Percentiles rank a stretch among this genome's conserved stretches.
phyloP scores from a whole-genome alignment of 345 rosid genomes.

The Cardamine occulta region DNA sequence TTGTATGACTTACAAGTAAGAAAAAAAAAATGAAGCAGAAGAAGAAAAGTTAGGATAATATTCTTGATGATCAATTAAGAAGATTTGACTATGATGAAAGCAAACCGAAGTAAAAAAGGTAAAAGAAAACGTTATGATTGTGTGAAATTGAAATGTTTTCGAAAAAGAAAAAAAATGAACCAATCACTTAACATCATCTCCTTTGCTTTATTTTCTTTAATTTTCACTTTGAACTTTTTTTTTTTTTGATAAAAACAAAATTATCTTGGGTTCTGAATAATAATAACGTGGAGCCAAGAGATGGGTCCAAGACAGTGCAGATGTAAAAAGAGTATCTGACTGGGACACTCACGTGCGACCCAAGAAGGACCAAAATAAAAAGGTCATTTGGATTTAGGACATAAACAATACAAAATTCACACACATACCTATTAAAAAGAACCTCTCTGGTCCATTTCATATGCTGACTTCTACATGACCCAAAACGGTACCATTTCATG shows the following conservation, averaged over 20 bases:
- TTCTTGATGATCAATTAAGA: conserved; percentile 5
- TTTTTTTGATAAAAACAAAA: not conserved
- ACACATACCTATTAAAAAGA: not conserved
- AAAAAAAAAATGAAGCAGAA: not conserved
- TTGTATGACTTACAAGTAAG: not conserved
- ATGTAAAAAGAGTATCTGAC: conserved; percentile 26
- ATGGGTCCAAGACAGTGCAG: conserved; percentile 37
- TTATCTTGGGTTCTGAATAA: conserved; percentile 21
- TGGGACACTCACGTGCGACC: conserved; percentile 42
- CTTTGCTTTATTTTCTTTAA: conserved; percentile 33
- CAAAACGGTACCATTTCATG: conserved; percentile 13
- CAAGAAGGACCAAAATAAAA: conserved; percentile 30
- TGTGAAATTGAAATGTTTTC: conserved; percentile 11
- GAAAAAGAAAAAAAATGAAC: conserved; percentile 16
- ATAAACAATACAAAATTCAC: conserved; percentile 35
- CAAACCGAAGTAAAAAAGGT: not conserved
- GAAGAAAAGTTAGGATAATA: not conserved
- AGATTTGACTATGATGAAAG: conserved; percentile 18
- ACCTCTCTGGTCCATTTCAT: conserved; percentile 1
- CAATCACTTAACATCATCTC: not conserved
- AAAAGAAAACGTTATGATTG: conserved; percentile 36
- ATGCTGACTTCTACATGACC: conserved; percentile 16
- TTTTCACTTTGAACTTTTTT: conserved; percentile 5
- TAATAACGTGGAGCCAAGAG: conserved; percentile 26
- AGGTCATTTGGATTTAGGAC: conserved; percentile 16